A percentile compares a stretch with the other conserved stretches of the same genome.
Evolutionary conservation across 129 eudicot species (phyloP).

Genomic region (Tanacetum coccineum): DNA sequence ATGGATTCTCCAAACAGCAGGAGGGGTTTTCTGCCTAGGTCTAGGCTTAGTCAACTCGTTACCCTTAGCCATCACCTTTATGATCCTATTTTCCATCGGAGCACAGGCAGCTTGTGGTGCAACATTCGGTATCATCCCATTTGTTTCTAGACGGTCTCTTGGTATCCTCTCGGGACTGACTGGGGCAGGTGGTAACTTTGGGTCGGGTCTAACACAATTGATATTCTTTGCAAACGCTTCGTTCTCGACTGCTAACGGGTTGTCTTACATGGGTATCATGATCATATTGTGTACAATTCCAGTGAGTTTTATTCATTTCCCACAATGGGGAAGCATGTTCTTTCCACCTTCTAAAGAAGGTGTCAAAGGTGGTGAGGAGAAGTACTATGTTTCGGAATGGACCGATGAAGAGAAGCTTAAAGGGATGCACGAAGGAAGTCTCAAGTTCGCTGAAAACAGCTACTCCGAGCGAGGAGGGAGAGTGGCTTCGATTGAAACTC

Average conservation of each 20-base stretch:
- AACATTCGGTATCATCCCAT: conserved; percentile 52
- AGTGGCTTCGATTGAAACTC: conserved; percentile 24
- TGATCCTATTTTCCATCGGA: conserved; percentile 50
- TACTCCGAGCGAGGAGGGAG: conserved; percentile 40
- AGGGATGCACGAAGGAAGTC: conserved; percentile 49
- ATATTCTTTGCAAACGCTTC: conserved; percentile 57
- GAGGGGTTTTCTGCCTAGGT: conserved; percentile 46
- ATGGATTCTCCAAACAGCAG: conserved; percentile 60
- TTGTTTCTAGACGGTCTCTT: conserved; percentile 49
- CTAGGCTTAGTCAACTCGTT: conserved; percentile 39
- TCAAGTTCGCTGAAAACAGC: conserved; percentile 46
- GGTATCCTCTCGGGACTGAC: conserved; percentile 59
- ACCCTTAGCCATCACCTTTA: conserved; percentile 35
- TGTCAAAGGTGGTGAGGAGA: conserved; percentile 38
- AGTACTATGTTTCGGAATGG: conserved; percentile 43
- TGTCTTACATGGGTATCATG: conserved; percentile 68
- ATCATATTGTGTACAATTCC: conserved; percentile 52
- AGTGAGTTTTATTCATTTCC: conserved; percentile 51
- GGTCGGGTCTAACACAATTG: conserved; percentile 64
- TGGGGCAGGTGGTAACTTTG: conserved; percentile 79
- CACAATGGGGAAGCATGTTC: conserved; percentile 79
- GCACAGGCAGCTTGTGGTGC: conserved; percentile 66
- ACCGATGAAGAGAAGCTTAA: conserved; percentile 39
- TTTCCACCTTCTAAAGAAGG: conserved; percentile 30
- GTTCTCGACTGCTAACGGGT: conserved; percentile 49